Evolutionary conservation across 1,284 basidiomycete species (phyloP), one percentile per base, ranked within the genome.

Genomic region (Puccinia novopanici): DNA sequence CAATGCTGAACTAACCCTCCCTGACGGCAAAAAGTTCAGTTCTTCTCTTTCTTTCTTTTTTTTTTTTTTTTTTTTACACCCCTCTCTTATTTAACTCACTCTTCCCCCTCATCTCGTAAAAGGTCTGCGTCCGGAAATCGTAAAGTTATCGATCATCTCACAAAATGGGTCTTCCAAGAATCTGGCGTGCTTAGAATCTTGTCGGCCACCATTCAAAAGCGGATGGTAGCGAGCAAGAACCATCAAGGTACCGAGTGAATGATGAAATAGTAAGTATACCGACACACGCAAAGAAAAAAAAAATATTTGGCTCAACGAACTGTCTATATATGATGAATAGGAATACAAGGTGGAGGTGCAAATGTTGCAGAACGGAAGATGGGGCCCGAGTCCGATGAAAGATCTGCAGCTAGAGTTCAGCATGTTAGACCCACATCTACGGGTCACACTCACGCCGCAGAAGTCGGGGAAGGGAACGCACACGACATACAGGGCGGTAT

Each of bases 391-490:
- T 85, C 89, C 90, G 4, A 85, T 92, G 76, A 88, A 87, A 13
- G 93, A 97, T 85, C 84, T 98, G 24, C 96, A 98, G 84, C 89
- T 99, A 75, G 94, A 96, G 83, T 97, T 98, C 86, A 94, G 93
- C 40, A 99, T 99, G 96, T 90, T 99, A 59, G 97, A 99, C 86
- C 96, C 95, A 0, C 93, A 95, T 86, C 87, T 96, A 82, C 92
- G 94, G 45, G 93, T 91, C 12, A 87, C 90, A 4, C 88, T 97
- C 10, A 87, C 85, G 13, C 88, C 91, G 13, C 89, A 90, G 40
- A 52, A 73, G 63, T 24, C 81, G 87, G 15, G 88, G 88, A 5
- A 83, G 86, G 50, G 89, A 90, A 3, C 92, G 91, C 79, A 76
- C 71, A 45, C 45, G 71, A 82, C n/a, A 79, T 84, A 27, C 74